These are phyloP conservation scores for Boletus tylopilopsis DNA, from an alignment of 768 basidiomycete genomes.

Conservation along the genomic window DNA sequence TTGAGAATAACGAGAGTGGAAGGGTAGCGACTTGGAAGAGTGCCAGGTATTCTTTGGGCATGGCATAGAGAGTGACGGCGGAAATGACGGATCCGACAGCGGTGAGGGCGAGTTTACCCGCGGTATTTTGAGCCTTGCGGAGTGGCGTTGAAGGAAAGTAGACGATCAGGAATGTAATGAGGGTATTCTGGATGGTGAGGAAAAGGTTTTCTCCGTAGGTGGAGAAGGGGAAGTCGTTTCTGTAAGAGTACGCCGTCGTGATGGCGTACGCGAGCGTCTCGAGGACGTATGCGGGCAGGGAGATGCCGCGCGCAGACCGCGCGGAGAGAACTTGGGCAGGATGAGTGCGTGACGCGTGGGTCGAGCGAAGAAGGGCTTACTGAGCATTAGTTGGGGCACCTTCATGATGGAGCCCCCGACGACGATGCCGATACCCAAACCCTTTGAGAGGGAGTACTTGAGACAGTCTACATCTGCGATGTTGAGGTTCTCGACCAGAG, in stretches of 20 bases:
- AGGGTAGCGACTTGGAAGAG: slow-evolving; percentile 82
- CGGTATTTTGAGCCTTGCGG: slow-evolving; percentile 23
- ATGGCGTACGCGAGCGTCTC: slow-evolving; percentile 92
- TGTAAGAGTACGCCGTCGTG: slow-evolving; percentile 80
- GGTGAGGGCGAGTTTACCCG: slow-evolving; percentile 31
- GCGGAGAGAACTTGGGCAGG: slow-evolving; percentile 55
- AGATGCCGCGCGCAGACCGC: slow-evolving; percentile 82
- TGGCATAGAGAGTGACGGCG: slow-evolving; percentile 40
- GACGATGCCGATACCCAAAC: slow-evolving; percentile 88
- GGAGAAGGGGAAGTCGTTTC: slow-evolving; percentile 88
- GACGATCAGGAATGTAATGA: slow-evolving; percentile 88
- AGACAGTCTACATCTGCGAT: slow-evolving; percentile 76
- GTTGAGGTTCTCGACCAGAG: slow-evolving; percentile 84
- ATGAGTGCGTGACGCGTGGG: neutral
- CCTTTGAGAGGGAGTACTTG: slow-evolving; percentile 90
- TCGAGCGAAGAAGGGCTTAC: slow-evolving; percentile 38
- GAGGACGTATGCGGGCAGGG: slow-evolving; percentile 80
- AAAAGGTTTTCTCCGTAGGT: slow-evolving; percentile 98
- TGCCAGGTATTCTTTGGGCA: slow-evolving; percentile 52
- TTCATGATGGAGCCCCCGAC: slow-evolving; percentile 94
- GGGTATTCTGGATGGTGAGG: slow-evolving; percentile 81
- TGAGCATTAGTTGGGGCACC: slow-evolving; percentile 86
- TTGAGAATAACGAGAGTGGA: slow-evolving; percentile 88
- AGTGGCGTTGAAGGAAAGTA: slow-evolving; percentile 44
- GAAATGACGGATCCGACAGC: slow-evolving; percentile 32